Evolutionary conservation across 768 basidiomycete genomes (phyloP), one percentile per base, ranked within the genome.

Genomic region (Podaxis sp.): DNA sequence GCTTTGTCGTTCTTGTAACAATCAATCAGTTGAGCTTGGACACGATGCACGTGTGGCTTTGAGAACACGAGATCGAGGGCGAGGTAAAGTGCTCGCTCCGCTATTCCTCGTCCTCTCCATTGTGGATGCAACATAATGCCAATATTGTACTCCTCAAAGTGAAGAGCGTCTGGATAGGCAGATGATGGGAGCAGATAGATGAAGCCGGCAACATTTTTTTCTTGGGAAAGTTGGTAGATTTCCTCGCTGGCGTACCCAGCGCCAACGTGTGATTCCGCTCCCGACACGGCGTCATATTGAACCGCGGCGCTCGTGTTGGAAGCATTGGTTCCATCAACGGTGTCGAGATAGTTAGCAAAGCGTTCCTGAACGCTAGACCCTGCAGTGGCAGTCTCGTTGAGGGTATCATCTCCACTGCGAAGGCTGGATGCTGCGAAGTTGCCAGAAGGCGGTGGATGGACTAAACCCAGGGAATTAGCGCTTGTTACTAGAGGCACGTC

Each of bases 1-100:
- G 79, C 79, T 33, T 69, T 72, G 30, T 84, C 77, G 63, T 80
- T 83, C 24, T 70, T 70, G 3, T 79, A 72, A 36, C 76, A 71
- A 53, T 84, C 79, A 11, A 85, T 71, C 15, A 90, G 69, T 3
- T 81, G 77, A 0, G 81, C 82, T 68, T 85, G 83, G 2, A 87
- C 74, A 44, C 86, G 80, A 66, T 86, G 84, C 62, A 79, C 82
- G 3, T 74, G 55, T 3, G 72, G 67, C 15, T 76, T 73, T 0
- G 75, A 69, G 68, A 88, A 88, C 2, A 83, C 86, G 61, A 76
- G 75, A 8, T 77, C 67, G 11, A 87, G 68, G 1, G 80, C 77
- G 28, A 79, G 70, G 8, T 76, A 70, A 30, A 88, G 70, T 1
- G 82, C 85, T 44, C 80, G 74, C 28, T 73, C 72, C 3, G 81